Percentiles rank a stretch among this genome's conserved stretches.
Conservation (phyloP, 257 asterid species). For the Mentha longifolia region DNA sequence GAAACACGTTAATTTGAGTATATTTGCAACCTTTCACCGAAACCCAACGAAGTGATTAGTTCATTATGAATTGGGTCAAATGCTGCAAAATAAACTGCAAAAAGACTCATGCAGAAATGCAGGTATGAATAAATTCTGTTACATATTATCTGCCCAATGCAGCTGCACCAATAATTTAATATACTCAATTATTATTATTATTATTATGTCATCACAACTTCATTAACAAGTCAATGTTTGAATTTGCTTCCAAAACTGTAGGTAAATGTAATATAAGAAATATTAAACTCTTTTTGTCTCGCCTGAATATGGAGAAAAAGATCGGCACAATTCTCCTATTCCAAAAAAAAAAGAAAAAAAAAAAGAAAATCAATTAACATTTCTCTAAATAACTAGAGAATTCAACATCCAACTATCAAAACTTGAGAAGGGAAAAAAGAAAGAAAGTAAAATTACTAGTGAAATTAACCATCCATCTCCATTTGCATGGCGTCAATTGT, state of each 20-base stretch:
- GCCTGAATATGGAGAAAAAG: no score
- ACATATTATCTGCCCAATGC: conserved; percentile 27
- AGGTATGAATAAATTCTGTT: conserved; percentile 34
- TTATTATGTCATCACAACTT: conserved; percentile 4
- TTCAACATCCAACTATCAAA: conserved; percentile 21
- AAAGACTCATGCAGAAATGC: conserved; percentile 22
- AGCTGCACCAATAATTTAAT: conserved; percentile 4
- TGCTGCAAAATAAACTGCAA: conserved; percentile 16
- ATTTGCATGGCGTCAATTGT: conserved; percentile 36
- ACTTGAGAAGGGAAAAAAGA: background rate
- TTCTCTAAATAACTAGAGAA: background rate
- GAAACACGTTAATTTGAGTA: no score
- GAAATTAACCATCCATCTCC: background rate
- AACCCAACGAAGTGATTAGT: conserved; percentile 25
- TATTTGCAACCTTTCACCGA: background rate
- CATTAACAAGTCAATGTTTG: background rate
- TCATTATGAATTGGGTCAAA: conserved; percentile 28
- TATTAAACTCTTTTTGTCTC: background rate
- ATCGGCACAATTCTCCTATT: background rate
- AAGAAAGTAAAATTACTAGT: background rate
- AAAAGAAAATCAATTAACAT: background rate
- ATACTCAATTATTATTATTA: background rate
- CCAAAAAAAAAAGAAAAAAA: background rate
- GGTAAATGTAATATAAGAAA: background rate
- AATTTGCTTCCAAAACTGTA: background rate